Evolutionary conservation across 2,329 filamentous ascomycete species (phyloP), one percentile per base, ranked within the genome.

Genomic region (Fusarium protoensiforme): DNA sequence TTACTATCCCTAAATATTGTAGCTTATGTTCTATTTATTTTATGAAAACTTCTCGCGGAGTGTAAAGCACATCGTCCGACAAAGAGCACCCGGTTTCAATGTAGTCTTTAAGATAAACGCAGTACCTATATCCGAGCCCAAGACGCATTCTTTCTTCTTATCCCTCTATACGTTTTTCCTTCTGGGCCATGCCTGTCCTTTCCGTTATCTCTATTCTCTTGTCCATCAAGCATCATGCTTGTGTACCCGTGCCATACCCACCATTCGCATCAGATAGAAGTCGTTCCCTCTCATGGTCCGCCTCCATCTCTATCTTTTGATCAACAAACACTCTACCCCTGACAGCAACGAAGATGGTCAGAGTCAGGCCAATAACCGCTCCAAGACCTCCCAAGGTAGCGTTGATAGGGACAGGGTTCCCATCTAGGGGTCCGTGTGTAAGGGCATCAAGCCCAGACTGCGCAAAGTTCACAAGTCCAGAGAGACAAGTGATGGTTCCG

Each of bases 401-500:
- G 8, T 74, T 74, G 20, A 74, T 64, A 0, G 71, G 71, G 0
- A 63, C 48, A 6, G 71, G 71, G 5, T 74, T 61, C 6, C 62
- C 51, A 7, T 67, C 57, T 0, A 74, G 59, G 5, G 71, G 68
- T 2, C 68, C 71, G 8, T 74, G 91, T 0, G 92, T 93, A 22
- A 93, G 81, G 0, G 90, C 87, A 77, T 95, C 93, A 43, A 95
- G 84, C 0, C 88, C 92, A 0, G 90, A 89, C 80, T 95, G 93
- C 0, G 87, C 84, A 78, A 95, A 92, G 79, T 94, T 94, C 69
- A 92, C 87, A 0, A 94, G 75, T 3, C 93, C 93, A 0, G 93
- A 92, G 7, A 93, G 80, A 78, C 92, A 94, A 61, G 93, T 93
- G 64, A 95, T 89, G 5, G 93, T 87, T 16, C 93, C 93, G 79